Percentiles rank a stretch among this genome's conserved stretches.
These are phyloP conservation scores for Paecilomyces variotii DNA, from an alignment of 2,329 filamentous ascomycete species.

Conservation along the genomic window DNA sequence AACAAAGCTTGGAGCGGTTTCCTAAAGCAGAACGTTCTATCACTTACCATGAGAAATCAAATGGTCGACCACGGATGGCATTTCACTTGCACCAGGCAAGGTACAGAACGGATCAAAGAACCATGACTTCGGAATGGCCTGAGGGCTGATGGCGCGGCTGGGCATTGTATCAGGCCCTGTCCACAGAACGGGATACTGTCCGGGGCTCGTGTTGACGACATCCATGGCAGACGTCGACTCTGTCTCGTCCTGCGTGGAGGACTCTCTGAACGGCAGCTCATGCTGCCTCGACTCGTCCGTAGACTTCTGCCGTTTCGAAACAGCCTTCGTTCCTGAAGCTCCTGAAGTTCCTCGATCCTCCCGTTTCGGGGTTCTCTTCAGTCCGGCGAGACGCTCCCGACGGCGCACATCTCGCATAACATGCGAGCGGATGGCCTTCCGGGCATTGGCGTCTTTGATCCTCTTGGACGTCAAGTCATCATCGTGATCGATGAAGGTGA, in stretches of 20 bases:
- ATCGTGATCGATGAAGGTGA: conserved; percentile 36
- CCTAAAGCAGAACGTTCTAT: background rate
- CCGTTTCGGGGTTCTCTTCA: conserved; percentile 27
- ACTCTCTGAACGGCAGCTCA: conserved; percentile 3
- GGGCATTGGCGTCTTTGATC: conserved; percentile 31
- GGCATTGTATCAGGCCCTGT: conserved; percentile 9
- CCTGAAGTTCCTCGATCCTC: conserved; percentile 10
- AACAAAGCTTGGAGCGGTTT: background rate
- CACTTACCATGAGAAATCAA: conserved; percentile 28
- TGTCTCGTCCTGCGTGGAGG: background rate
- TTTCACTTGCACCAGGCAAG: conserved; percentile 19
- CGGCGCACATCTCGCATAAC: conserved; percentile 37
- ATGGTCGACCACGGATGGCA: conserved; percentile 18
- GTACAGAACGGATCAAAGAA: conserved; percentile 28
- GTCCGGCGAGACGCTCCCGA: conserved; percentile 30
- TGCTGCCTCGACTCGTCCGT: conserved; percentile 8
- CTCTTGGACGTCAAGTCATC: conserved; percentile 30
- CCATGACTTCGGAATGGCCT: conserved; percentile 15
- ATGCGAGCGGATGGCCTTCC: conserved; percentile 35
- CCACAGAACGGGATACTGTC: conserved; percentile 10
- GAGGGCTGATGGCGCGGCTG: conserved; percentile 10
- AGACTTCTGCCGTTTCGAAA: conserved; percentile 5
- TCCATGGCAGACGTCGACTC: background rate
- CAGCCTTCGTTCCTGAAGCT: conserved; percentile 4
- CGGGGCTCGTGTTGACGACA: conserved; percentile 4